Base-by-base conservation (phyloP, 1,139 yeast species). In the Saccharomyces hybrid region DNA sequence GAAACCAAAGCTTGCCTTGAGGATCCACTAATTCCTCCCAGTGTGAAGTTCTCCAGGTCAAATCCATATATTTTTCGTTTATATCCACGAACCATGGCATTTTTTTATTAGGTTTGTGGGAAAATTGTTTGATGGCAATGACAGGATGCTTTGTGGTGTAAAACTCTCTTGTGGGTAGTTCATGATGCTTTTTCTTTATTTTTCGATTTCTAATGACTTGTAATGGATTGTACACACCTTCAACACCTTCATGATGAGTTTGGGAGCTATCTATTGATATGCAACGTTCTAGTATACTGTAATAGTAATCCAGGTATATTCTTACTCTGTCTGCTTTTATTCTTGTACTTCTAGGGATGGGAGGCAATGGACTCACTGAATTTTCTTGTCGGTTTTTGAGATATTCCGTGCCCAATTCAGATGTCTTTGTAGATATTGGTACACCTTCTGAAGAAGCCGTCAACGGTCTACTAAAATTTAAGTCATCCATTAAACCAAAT, bases 201-300 rank as follows among this genome's bases (percentile, higher is more conserved):
- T 76, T 75, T 54, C 97, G 74, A 68, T 89, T 86, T 57, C 97
- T 73, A 41, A 89, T 80, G 19, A 84, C 78, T 66, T 88, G 96
- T 49, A 89, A 72, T 1, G 97, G 97, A 65, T 89, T 89, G 71
- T 85, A 89, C 2, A 80, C 79, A 0, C 86, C 88, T 58, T 84
- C 89, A 1, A 85, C 79, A 0, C 80, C 70, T 44, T 55, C 61
- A 53, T 64, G 69, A 32, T 57, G 55, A 38, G 55, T 56, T 7
- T 54, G 56, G 12, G 50, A 56, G 11, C 53, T 56, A 16, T 57
- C 62, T 19, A 59, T 52, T 4, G 56, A 51, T 3, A 63, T 54
- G 41, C 58, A 61, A 47, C 62, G 59, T 51, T 66, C 70, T 47
- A 70, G 31, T 9, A 67, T 53, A 26, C 57, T 61, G 52, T 68